Evolutionary conservation across 495 filamentous ascomycete genomes (phyloP), one percentile per base, ranked within the genome.

Genomic region (Penicillium cinerascens): DNA sequence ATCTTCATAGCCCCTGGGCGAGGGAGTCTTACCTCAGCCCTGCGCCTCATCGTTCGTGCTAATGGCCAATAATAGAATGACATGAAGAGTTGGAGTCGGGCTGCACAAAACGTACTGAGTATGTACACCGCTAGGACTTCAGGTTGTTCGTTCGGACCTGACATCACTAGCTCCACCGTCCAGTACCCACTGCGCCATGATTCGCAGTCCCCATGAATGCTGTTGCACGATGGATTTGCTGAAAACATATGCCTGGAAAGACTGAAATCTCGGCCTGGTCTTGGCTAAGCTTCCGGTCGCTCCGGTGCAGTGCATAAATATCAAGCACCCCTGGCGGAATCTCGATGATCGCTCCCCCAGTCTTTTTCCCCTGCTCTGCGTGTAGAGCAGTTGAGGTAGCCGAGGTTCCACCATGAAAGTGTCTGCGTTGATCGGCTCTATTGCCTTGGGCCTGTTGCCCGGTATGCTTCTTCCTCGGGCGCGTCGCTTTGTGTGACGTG

Each of bases 401-500:
- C 22, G 23, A 38, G 6, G 9, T 33, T 10, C 29, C 43, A 52
- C 11, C 42, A 66, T 73, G 70, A 67, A 68, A 51, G 36, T 51
- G 10, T 49, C 51, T 48, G 47, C 58, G 17, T 38, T 63, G 23
- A 36, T 59, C 52, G 29, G 52, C 52, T 46, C 49, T 1, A 35
- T 67, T 44, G 62, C 64, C 42, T 50, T 74, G 56, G 63, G 63
- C 29, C 40, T 61, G 25, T 54, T 72, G 51, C 65, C 67, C 23
- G 61, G 71, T 74, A 56, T 43, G 66, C 59, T 6, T 33, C 33
- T 22, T 7, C 38, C 20, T 43, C 56, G 52, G 35, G 51, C 48
- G 54, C 44, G 26, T 33, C 6, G 3, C 22, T 26, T 23, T 16
- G 6, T 42, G 16, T 17, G 21, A 18, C 15, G 20, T 25, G 21